Percentiles rank a stretch among this genome's conserved stretches.
phyloP scores from a whole-genome alignment of 352 stramenopile genomes.

The Globisporangium heterothallicum region DNA sequence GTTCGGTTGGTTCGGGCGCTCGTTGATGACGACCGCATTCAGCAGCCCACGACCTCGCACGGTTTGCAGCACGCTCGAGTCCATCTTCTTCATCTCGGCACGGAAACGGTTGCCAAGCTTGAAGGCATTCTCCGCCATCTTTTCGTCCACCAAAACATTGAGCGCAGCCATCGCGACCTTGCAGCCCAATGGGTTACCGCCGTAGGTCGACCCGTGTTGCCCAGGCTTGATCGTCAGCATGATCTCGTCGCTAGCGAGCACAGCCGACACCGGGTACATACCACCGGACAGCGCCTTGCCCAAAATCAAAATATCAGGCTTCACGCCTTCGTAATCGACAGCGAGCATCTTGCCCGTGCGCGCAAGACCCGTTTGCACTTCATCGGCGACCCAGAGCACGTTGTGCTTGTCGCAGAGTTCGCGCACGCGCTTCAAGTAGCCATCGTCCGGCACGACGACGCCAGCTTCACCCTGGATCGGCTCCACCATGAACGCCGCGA shows the following conservation, averaged over 20 bases:
- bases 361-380: slow-evolving; percentile 97
- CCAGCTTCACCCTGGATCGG: slow-evolving; percentile 99
- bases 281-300: slow-evolving; percentile 96
- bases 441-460: slow-evolving; percentile 96
- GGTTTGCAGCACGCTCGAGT: slow-evolving; percentile 56
- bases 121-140: slow-evolving; percentile 92
- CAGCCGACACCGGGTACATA: slow-evolving; percentile 96
- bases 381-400: slow-evolving; percentile 98
- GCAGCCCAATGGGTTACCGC: slow-evolving; percentile 95
- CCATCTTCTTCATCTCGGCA: slow-evolving; percentile 77
- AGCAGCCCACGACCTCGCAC: slow-evolving; percentile 96
- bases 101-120: slow-evolving; percentile 93
- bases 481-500: slow-evolving; percentile 99
- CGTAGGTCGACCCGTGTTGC: slow-evolving; percentile 97
- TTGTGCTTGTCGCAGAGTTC: slow-evolving; percentile 97
- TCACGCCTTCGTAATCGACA: slow-evolving; percentile 94
- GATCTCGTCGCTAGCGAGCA: slow-evolving; percentile 94
- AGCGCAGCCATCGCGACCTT: slow-evolving; percentile 94
- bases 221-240: slow-evolving; percentile 98
- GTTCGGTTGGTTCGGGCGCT: slow-evolving; percentile 77
- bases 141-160: slow-evolving; percentile 94
- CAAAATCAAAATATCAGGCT: slow-evolving; percentile 98
- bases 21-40: slow-evolving; percentile 97
- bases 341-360: slow-evolving; percentile 96
- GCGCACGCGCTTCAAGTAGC: slow-evolving; percentile 90